Evolutionary conservation across 2,329 filamentous ascomycete species (phyloP).

Genomic region (Eutypella sp.): DNA sequence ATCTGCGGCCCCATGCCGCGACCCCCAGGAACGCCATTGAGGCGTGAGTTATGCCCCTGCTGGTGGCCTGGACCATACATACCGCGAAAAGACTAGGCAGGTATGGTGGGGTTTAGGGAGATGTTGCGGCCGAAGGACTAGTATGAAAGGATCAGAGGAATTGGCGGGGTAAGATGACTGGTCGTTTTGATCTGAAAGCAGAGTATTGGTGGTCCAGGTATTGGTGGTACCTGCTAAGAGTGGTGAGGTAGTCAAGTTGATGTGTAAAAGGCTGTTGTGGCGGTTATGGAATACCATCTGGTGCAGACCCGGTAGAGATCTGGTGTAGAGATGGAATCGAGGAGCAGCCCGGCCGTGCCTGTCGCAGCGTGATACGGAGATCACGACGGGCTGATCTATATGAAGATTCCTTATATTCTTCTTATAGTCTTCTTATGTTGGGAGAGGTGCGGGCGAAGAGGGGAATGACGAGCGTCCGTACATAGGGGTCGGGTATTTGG

Average conservation of each 20-base stretch:
- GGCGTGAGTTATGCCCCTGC: slow-evolving; percentile 68
- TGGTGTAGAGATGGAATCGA: slow-evolving; percentile 55
- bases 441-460: slow-evolving; percentile 14
- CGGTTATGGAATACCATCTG: slow-evolving; percentile 63
- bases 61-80: slow-evolving; percentile 74
- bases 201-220: slow-evolving; percentile 44
- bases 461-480: slow-evolving; percentile 22
- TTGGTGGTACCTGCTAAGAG: slow-evolving; percentile 55
- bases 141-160: slow-evolving; percentile 34
- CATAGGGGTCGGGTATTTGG: slow-evolving; percentile 21
- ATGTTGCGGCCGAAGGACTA: slow-evolving; percentile 5
- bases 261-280: slow-evolving; percentile 30
- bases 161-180: slow-evolving; percentile 36
- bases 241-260: slow-evolving; percentile 41
- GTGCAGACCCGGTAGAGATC: no score
- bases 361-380: slow-evolving; percentile 4
- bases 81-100: slow-evolving; percentile 30
- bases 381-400: slow-evolving; percentile 10
- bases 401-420: slow-evolving; percentile 22
- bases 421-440: slow-evolving; percentile 26
- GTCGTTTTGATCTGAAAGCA: slow-evolving; percentile 32
- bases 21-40: slow-evolving; percentile 65
- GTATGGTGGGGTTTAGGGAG: slow-evolving; percentile 2
- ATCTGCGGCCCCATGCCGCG: slow-evolving; percentile 52
- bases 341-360: slow-evolving; percentile 8